phyloP scores from a whole-genome alignment of 768 basidiomycete genomes.

The Tricholoma bakamatsutake region DNA sequence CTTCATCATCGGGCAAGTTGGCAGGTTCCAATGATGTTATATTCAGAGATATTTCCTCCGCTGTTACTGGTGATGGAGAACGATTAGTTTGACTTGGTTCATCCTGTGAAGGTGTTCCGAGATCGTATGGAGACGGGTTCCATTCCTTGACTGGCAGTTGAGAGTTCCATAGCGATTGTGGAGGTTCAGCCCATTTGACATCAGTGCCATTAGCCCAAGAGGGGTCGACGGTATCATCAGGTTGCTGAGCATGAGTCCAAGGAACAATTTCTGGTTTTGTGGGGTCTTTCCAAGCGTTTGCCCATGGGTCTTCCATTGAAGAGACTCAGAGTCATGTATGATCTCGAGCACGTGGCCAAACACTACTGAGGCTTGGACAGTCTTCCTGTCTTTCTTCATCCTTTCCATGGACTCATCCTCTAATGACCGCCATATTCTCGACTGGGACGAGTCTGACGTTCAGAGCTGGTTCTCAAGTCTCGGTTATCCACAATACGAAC shows the following conservation, averaged over 20 bases:
- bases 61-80: slow-evolving; percentile 7
- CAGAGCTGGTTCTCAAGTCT: slow-evolving; percentile 70
- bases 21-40: not conserved
- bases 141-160: slow-evolving; percentile 20
- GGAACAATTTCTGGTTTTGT: slow-evolving; percentile 18
- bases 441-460: slow-evolving; percentile 78
- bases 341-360: not conserved
- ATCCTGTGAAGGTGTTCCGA: slow-evolving; percentile 22
- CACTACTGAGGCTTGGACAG: slow-evolving; percentile 1
- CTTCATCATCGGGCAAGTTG: not conserved
- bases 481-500: slow-evolving; percentile 83
- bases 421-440: slow-evolving; percentile 37
- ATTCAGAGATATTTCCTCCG: slow-evolving; percentile 8
- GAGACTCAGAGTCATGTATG: slow-evolving; percentile 8
- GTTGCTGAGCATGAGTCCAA: slow-evolving; percentile 21
- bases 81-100: slow-evolving; percentile 5
- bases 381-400: not conserved
- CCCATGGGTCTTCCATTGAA: slow-evolving; percentile 73
- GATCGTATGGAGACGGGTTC: slow-evolving; percentile 37
- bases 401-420: slow-evolving; percentile 29
- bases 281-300: slow-evolving; percentile 61
- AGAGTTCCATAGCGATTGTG: slow-evolving; percentile 37
- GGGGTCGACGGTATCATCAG: slow-evolving; percentile 52
- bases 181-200: slow-evolving; percentile 41
- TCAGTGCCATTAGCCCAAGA: slow-evolving; percentile 48